Base-by-base conservation (phyloP, 2,329 filamentous ascomycete genomes). In the Talaromyces sp. region DNA sequence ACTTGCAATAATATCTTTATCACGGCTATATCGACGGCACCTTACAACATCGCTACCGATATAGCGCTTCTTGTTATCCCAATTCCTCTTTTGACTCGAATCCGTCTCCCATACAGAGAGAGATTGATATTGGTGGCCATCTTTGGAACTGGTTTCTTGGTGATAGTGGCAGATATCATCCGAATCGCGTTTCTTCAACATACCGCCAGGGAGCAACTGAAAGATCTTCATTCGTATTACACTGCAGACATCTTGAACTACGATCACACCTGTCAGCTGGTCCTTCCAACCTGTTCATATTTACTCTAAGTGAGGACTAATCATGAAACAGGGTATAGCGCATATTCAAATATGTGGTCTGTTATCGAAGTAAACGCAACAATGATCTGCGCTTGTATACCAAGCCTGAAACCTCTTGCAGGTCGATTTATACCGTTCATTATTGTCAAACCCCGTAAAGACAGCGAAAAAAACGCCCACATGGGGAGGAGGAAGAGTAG, bases 91-190 rank as follows among this genome's bases (percentile, higher is more conserved):
- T 46, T 56, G 31, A 60, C 58, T 31, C 53, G 31, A 19, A 53
- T 56, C 24, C 32, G 29, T 8, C 24, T 60, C 24, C 58, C 53
- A 17, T 52, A 51, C 19, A 32, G 58, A 21, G 24, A 60, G 41
- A 97, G 96, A 76, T 14, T 56, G 24, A 56, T 52, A 17, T 14
- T 60, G 54, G 43, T 60, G 13, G 14, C 55, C 6, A 31, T 43
- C 19, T 60, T 60, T 32, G 31, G 53, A 10, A 31, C 21, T 26
- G 53, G 19, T n/a, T 41, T 31, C 21, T 52, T 56, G 9, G 58
- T 56, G 31, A 56, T 56, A 29, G 17, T 56, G n/a, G 21, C 50
- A n/a, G 58, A 60, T 19, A 17, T 56, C 17, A 31, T 29, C 29
- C 53, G 58, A 3, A 32, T 60, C 7, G 43, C 31, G 13, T 60